Percentiles rank a stretch among this genome's conserved stretches.
These are phyloP conservation scores for Sugiyamaella smithiae DNA, from an alignment of 805 yeast genomes.

Conservation along the genomic window DNA sequence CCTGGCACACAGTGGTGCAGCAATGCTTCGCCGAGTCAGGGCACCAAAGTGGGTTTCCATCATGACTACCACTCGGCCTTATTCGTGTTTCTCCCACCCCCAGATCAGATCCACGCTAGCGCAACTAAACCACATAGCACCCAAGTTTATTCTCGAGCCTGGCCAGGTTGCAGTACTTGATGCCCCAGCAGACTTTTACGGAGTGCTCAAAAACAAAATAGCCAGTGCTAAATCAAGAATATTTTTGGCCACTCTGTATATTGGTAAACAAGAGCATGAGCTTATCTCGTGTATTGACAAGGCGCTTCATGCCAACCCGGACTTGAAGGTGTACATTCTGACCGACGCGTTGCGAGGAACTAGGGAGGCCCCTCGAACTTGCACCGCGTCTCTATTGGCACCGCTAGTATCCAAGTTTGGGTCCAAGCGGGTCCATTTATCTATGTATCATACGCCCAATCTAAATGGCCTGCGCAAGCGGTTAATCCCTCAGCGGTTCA, in stretches of 20 bases:
- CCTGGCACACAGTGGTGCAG: background rate
- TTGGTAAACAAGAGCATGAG: slow-evolving; percentile 81
- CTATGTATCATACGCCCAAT: slow-evolving; percentile 89
- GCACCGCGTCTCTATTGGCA: slow-evolving; percentile 74
- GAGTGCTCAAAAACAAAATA: slow-evolving; percentile 58
- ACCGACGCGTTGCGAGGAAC: slow-evolving; percentile 91
- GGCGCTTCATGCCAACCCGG: slow-evolving; percentile 58
- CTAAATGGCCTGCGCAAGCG: slow-evolving; percentile 62
- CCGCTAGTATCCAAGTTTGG: slow-evolving; percentile 64
- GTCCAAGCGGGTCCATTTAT: slow-evolving; percentile 63
- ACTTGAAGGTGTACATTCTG: slow-evolving; percentile 66
- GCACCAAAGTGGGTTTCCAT: background rate
- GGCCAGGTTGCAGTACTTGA: slow-evolving; percentile 60
- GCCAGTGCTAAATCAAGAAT: slow-evolving; percentile 58
- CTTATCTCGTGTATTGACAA: slow-evolving; percentile 49
- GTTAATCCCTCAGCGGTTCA: slow-evolving; percentile 75
- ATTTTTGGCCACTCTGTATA: slow-evolving; percentile 79
- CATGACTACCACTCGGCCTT: slow-evolving; percentile 3
- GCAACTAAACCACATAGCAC: slow-evolving; percentile 62
- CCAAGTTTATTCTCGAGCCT: slow-evolving; percentile 57
- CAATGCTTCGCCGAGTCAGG: background rate
- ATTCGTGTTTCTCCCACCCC: slow-evolving; percentile 17
- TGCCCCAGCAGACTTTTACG: slow-evolving; percentile 72
- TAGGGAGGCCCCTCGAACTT: slow-evolving; percentile 77
- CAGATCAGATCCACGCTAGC: slow-evolving; percentile 24